Percentiles rank a stretch among this genome's conserved stretches.
These are phyloP conservation scores for Boletus mariae DNA, from an alignment of 1,284 basidiomycete species.

Conservation along the genomic window DNA sequence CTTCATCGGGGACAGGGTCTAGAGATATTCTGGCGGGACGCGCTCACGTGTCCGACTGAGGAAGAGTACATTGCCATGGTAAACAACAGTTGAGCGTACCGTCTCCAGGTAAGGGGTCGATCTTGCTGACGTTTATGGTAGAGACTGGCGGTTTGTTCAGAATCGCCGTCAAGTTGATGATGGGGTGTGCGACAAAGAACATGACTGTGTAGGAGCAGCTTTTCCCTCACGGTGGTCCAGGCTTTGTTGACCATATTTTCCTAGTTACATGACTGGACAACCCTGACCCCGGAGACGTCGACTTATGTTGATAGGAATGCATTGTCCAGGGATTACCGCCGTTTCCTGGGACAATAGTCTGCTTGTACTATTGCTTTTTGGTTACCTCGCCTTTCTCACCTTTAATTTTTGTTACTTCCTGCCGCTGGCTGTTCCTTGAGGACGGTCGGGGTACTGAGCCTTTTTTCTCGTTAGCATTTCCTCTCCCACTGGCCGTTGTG, in stretches of 20 bases:
- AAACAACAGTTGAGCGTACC: slow-evolving; percentile 74
- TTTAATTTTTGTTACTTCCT: too few relatives aligned
- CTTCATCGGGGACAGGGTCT: slow-evolving; percentile 95
- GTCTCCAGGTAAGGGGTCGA: neutral
- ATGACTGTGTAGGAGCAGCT: slow-evolving; percentile 51
- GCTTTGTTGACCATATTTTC: neutral
- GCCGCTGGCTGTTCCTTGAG: too few relatives aligned
- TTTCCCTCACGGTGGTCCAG: neutral
- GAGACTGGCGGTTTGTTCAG: slow-evolving; percentile 95
- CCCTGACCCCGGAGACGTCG: too few relatives aligned
- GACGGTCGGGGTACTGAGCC: too few relatives aligned
- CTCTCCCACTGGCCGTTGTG: too few relatives aligned
- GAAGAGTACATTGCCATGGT: slow-evolving; percentile 96
- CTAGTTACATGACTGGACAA: neutral
- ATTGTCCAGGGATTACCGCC: too few relatives aligned
- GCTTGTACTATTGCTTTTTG: too few relatives aligned
- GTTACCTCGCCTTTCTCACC: too few relatives aligned
- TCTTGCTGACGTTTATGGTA: slow-evolving; percentile 33
- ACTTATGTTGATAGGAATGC: too few relatives aligned
- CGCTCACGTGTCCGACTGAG: slow-evolving; percentile 88
- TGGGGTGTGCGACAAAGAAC: slow-evolving; percentile 74
- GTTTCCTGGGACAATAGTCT: too few relatives aligned
- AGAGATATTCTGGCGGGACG: slow-evolving; percentile 94
- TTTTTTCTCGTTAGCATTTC: too few relatives aligned
- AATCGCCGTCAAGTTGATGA: slow-evolving; percentile 94